A percentile compares a stretch with the other conserved stretches of the same genome.
phyloP scores from a whole-genome alignment of 1,139 yeast genomes.

The Suhomyces wounanorum region DNA sequence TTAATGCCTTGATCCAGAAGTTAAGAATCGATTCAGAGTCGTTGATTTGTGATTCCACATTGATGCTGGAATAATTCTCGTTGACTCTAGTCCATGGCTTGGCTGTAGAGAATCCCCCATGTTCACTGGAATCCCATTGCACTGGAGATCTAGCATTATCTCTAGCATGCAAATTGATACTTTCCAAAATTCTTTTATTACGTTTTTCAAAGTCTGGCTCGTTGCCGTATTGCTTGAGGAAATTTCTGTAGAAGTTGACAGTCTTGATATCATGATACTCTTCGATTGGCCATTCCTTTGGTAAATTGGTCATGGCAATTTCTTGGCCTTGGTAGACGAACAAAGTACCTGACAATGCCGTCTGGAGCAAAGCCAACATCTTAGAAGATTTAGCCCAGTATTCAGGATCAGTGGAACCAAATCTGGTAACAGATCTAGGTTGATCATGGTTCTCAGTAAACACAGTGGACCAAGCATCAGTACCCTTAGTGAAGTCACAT shows the following conservation, averaged over 20 bases:
- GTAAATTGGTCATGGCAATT: constrained; percentile 55
- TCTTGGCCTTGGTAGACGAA: constrained; percentile 65
- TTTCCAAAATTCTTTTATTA: constrained; percentile 32
- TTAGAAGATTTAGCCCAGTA: constrained; percentile 44
- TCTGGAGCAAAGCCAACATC: constrained; percentile 48
- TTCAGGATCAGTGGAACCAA: constrained; percentile 45
- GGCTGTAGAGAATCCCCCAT: constrained; percentile 54
- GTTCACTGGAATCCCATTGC: constrained; percentile 51
- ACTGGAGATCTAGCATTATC: constrained; percentile 63
- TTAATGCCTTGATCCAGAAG: constrained; percentile 48
- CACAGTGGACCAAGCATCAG: constrained; percentile 61
- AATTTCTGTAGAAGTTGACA: constrained; percentile 42
- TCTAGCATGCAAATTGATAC: constrained; percentile 43
- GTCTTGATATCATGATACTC: constrained; percentile 56
- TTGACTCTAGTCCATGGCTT: constrained; percentile 60
- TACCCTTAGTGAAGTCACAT: constrained; percentile 43
- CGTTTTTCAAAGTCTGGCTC: constrained; percentile 31
- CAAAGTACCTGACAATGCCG: constrained; percentile 56
- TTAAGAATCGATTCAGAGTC: constrained; percentile 47
- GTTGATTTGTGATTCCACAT: constrained; percentile 47
- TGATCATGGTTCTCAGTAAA: constrained; percentile 63
- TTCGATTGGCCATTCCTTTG: constrained; percentile 46
- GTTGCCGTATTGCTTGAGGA: constrained; percentile 33
- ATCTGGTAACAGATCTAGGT: constrained; percentile 54
- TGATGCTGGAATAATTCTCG: constrained; percentile 51